Percentiles rank a stretch among this genome's conserved stretches.
These are phyloP conservation scores for Gelatoporia subvermispora DNA, from an alignment of 768 basidiomycete species.

Conservation along the genomic window DNA sequence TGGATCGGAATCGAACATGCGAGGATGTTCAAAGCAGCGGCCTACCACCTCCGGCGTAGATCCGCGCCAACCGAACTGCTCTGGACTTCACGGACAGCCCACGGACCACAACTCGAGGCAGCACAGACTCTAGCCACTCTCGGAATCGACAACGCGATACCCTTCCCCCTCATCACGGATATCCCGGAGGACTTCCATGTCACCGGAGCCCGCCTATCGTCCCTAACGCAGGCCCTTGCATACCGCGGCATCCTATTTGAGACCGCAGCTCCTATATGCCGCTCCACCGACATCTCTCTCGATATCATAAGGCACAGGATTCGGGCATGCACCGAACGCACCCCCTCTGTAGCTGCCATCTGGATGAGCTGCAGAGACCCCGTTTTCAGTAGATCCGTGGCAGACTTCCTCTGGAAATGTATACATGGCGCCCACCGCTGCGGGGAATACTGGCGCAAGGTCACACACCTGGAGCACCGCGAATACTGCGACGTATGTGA, in stretches of 20 bases:
- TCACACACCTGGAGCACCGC: not conserved
- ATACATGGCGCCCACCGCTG: not conserved
- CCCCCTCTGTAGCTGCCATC: not conserved
- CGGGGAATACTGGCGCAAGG: slow-evolving; percentile 3
- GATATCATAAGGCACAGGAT: not conserved
- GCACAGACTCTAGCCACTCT: slow-evolving; percentile 18
- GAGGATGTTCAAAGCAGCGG: slow-evolving; percentile 2
- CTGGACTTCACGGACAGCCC: slow-evolving; percentile 23
- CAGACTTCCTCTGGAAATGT: slow-evolving; percentile 5
- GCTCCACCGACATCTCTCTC: not conserved
- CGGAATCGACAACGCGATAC: slow-evolving; percentile 4
- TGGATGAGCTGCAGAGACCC: not conserved
- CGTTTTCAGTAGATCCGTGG: not conserved
- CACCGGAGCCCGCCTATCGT: not conserved
- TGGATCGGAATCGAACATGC: slow-evolving; percentile 20
- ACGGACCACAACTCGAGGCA: slow-evolving; percentile 6
- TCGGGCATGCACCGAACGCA: not conserved
- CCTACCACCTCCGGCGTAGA: slow-evolving; percentile 8
- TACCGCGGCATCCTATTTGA: no score
- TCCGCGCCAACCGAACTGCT: slow-evolving; percentile 12
- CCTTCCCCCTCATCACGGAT: not conserved
- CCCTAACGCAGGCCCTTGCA: not conserved
- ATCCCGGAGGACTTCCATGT: not conserved
- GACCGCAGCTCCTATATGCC: not conserved
- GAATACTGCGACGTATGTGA: not conserved